Evolutionary conservation across 768 basidiomycete species (phyloP).

Genomic region (Sporobolomyces pararoseus): DNA sequence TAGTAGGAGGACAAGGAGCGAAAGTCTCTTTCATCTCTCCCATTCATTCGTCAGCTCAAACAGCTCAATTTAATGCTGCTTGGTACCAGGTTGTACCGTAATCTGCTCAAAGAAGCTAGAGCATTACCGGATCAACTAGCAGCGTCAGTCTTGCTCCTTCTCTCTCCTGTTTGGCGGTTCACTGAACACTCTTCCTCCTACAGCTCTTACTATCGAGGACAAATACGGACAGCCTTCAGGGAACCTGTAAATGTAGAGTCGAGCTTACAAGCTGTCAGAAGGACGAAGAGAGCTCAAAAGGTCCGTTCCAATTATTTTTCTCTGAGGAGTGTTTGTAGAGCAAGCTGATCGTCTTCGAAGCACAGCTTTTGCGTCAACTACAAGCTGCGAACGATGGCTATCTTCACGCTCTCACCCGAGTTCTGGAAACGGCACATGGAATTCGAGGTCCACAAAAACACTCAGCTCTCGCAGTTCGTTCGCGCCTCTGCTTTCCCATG

Average conservation of each 20-base stretch:
- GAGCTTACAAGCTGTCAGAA: neutral
- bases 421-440: constrained; percentile 30
- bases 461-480: constrained; percentile 17
- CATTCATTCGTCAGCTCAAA: neutral
- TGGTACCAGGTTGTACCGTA: constrained; percentile 24
- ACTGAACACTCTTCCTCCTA: neutral
- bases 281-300: constrained; percentile 16
- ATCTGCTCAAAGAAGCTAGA: constrained; percentile 19
- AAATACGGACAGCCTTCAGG: neutral
- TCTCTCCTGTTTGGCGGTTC: neutral
- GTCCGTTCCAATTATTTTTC: neutral
- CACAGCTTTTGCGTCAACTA: constrained; percentile 28
- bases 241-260: neutral
- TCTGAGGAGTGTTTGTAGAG: neutral
- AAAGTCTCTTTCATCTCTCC: neutral
- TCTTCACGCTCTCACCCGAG: constrained; percentile 17
- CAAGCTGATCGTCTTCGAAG: neutral
- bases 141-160: constrained; percentile 1
- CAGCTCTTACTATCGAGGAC: constrained; percentile 14
- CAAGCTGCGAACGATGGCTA: constrained; percentile 42
- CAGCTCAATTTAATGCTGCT: constrained; percentile 13
- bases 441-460: constrained; percentile 17
- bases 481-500: too few species aligned
- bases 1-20: neutral
- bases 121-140: constrained; percentile 8